Base-by-base conservation (phyloP, 1,284 basidiomycete genomes). In the Tilletia caries region DNA sequence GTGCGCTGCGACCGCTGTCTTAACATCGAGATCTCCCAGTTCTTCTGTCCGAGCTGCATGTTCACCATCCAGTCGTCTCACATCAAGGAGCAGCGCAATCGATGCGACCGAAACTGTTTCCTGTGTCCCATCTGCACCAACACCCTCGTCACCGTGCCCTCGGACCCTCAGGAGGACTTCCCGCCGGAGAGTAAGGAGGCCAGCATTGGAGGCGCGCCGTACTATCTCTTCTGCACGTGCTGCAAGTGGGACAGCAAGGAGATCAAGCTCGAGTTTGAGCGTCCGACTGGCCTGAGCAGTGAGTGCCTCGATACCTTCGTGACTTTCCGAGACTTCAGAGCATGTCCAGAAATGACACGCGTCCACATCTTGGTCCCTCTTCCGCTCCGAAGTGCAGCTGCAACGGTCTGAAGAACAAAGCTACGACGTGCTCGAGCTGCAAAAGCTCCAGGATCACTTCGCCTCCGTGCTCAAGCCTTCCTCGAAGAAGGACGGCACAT, bases 81-180 rank as follows among this genome's bases (percentile, higher is more conserved):
- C 79, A 94, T 98, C 8, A 88, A 95, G 72, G 92, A 90, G 6
- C 95, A 98, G 84, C 95, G 94, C 87, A 97, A 96, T 79, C 88
- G 93, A 91, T 98, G 96, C 83, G 93, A 95, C 13, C 88, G 96
- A 66, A 98, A 96, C 81, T 99, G 96, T 86, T 98, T 98, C 84
- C 88, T 91, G 81, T 99, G 96, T 81, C 96, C 96, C 1, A 89
- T 89, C 78, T 98, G 95, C 84, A 87, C 89, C 41, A 92, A 95
- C 76, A 92, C 92, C 0, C 87, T 98, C 3, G 89, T 91, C 18
- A 90, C 94, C 12, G 91, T 95, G 20, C 89, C 92, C 15, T 91
- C 92, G 3, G 93, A 95, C 83, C 91, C 92, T 70, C 88, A 50
- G 85, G 27, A 69, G 3, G 60, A 67, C 50, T 33, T 50, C 29